Percentiles rank a stretch among this genome's conserved stretches.
phyloP scores from a whole-genome alignment of 371 early-diverging fungal species.

The Syncephalastrum racemosum region DNA sequence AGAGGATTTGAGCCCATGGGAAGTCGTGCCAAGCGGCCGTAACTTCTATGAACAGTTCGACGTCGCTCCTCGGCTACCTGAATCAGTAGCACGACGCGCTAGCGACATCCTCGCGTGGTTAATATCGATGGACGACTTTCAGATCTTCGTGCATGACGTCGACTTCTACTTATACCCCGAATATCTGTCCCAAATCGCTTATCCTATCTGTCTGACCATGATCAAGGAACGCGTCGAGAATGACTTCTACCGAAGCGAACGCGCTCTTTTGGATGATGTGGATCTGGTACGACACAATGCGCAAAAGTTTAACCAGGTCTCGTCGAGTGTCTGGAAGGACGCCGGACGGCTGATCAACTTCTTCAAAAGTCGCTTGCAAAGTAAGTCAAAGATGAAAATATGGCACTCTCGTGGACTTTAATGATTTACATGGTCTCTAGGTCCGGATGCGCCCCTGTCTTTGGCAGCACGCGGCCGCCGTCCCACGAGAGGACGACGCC shows the following conservation, averaged over 20 bases:
- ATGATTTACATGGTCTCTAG: constrained; percentile 16
- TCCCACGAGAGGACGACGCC: constrained; percentile 15
- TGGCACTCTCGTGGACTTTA: not conserved
- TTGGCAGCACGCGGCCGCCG: constrained; percentile 25
- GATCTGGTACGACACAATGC: constrained; percentile 68
- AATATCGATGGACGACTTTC: constrained; percentile 44
- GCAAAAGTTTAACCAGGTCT: constrained; percentile 63
- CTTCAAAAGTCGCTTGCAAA: constrained; percentile 50
- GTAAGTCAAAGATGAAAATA: constrained; percentile 25
- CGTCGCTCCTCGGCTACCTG: constrained; percentile 15
- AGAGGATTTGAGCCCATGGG: constrained; percentile 56
- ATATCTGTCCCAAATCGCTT: constrained; percentile 65
- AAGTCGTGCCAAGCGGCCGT: constrained; percentile 41
- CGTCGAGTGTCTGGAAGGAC: constrained; percentile 55
- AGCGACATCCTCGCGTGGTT: constrained; percentile 39
- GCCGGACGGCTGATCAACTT: constrained; percentile 59
- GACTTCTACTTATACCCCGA: constrained; percentile 64
- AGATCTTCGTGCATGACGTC: constrained; percentile 66
- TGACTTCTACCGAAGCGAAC: constrained; percentile 60
- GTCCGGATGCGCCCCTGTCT: constrained; percentile 45
- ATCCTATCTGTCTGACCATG: constrained; percentile 69
- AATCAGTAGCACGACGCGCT: constrained; percentile 29
- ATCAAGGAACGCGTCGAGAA: constrained; percentile 55
- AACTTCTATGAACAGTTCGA: constrained; percentile 38
- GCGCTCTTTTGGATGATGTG: constrained; percentile 69